Evolutionary conservation across 805 yeast species (phyloP), one percentile per base, ranked within the genome.

Genomic region (Barnettozyma sp.): DNA sequence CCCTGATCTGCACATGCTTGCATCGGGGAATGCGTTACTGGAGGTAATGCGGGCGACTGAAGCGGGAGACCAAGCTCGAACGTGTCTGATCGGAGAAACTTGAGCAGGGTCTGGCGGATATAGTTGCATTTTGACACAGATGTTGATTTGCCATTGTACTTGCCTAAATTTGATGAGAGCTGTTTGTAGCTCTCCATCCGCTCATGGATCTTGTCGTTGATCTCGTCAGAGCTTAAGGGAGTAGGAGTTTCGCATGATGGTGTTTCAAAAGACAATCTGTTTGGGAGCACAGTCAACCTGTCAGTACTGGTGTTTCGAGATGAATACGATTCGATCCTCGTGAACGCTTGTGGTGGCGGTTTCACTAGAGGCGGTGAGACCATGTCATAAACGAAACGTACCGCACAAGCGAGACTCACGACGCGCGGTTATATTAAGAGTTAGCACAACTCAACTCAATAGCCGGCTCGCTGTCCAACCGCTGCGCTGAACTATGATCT

Each of bases 101-200:
- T 35, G n/a, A 45, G 33, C 11, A 45, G 21, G 2, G 46, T 35
- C 7, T 43, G 26, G 11, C 49, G 37, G 13, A 45, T 13, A 15
- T 34, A 35, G 21, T 45, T 45, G 19, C 44, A 34, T 10, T 34
- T 39, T 1, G 39, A 15, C 5, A 37, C 6, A 2, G 32, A 26
- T 3, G 36, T 26, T 4, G 45, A 40, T 30, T 39, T 43, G 18
- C 25, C 14, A 3, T 24, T 30, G 14, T 36, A 39, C 22, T 43
- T 39, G 5, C 26, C 13, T 19, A 30, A 22, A 2, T 35, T 30
- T 8, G 32, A 5, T 12, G 42, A 10, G 5, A 39, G 26, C 12
- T 34, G 35, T 17, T 26, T 33, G 23, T 27, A 33, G 10, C 14
- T 9, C 8, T 36, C 26, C 11, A 14, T 17, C 20, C 30, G 27